phyloP scores from a whole-genome alignment of 768 basidiomycete species.

The Pleurotus salmoneostramineus region DNA sequence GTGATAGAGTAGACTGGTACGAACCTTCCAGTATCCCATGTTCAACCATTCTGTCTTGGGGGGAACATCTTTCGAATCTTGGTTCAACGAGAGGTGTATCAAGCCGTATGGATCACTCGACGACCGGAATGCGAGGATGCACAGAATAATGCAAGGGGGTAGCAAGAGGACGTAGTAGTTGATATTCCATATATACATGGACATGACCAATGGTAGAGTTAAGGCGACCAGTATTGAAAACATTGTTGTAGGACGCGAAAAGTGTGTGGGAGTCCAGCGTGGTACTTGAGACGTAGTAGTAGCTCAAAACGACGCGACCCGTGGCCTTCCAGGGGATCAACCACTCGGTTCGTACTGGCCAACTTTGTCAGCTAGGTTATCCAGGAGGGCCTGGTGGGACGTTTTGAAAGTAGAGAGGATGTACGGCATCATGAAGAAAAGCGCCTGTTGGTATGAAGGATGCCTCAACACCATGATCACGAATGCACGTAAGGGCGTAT shows the following conservation, averaged over 20 bases:
- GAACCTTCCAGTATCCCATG: conserved; percentile 68
- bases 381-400: conserved; percentile 23
- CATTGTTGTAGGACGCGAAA: too few relatives aligned
- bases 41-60: conserved; percentile 69
- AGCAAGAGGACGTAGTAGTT: conserved; percentile 1
- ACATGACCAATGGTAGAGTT: not conserved
- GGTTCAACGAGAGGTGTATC: conserved; percentile 54
- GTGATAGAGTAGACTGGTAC: conserved; percentile 5
- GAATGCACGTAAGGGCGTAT: too few relatives aligned
- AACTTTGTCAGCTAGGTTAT: conserved; percentile 19
- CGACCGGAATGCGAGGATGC: conserved; percentile 2
- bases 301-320: too few relatives aligned
- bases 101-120: conserved; percentile 51
- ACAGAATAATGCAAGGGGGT: conserved; percentile 4
- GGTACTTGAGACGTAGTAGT: too few relatives aligned
- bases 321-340: not conserved
- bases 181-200: not conserved
- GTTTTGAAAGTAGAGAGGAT: conserved; percentile 24
- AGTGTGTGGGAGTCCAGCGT: not conserved
- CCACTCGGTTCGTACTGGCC: conserved; percentile 9
- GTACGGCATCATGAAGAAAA: conserved; percentile 31
- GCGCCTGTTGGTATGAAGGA: conserved; percentile 21
- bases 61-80: conserved; percentile 27
- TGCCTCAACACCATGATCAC: conserved; percentile 26
- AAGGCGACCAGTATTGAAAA: not conserved